Evolutionary conservation across 2,329 filamentous ascomycete genomes (phyloP), one percentile per base, ranked within the genome.

Genomic region (Fonsecaea pedrosoi): DNA sequence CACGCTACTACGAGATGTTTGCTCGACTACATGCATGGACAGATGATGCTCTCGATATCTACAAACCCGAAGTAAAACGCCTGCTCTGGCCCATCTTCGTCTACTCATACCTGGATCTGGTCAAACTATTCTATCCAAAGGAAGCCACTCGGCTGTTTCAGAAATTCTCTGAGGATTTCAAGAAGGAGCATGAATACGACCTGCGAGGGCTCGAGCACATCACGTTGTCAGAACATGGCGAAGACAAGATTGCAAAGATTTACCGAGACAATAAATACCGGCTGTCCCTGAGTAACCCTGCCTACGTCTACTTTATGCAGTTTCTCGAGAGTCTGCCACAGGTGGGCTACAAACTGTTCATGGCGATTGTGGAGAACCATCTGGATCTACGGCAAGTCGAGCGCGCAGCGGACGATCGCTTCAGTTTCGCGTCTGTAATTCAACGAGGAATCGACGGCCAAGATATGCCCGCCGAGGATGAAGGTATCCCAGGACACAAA

Each of bases 81-180:
- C 83, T 98, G 3, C 81, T 97, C 15, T 99, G 95, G 93, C 95
- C 95, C 0, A 82, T 96, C 0, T 98, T 97, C 75, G 91, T 98
- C 59, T 96, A 99, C 78, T 95, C 92, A 0, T 97, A 91, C 75
- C 83, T 99, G 32, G 89, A 92, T 65, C 86, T 98, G 63, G 86
- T 96, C 34, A 84, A 84, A 38, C 87, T 92, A 67, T 88, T 88
- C 70, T 93, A 90, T 72, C 81, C 86, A 1, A 86, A 87, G 45
- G 70, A 71, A 32, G 70, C 71, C 32, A 25, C 21, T n/a, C 64
- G 62, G 4, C 58, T 73, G 40, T 72, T 65, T 42, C 89, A 91
- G 71, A 82, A 85, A 1, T 94, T 96, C 75, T 89, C 96, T 68
- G 85, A 87, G 34, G 83, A 85, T 4, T 98, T 98, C 73, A 88